Base-by-base conservation (phyloP, 495 filamentous ascomycete species). In the Trichodelitschia bisporula region DNA sequence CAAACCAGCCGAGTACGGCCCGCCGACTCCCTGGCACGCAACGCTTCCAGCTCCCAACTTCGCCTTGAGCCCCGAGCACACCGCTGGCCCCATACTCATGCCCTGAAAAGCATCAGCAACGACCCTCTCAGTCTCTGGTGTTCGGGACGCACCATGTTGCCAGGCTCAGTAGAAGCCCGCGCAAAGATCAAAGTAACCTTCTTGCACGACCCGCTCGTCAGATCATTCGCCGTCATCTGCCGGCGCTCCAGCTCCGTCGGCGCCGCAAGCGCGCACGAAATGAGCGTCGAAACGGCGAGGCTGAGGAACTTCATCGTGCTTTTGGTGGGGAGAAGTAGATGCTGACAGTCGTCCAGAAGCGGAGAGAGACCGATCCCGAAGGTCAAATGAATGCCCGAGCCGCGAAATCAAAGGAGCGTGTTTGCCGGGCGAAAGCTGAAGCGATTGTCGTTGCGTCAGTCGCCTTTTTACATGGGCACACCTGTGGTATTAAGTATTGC, bases 181-280 rank as follows among this genome's bases (percentile, higher is more conserved):
- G 54, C 54, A 29, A 44, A 57, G 26, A 57, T 49, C 19, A 57
- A 39, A 1, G 53, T 56, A 16, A 49, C 44, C 3, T 50, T 43
- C 17, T 43, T 51, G 38, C 53, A 57, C 4, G 31, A 19, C 4
- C 32, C 30, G 15, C 36, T 33, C 5, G 38, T 40, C 0, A 55
- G 38, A 17, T 51, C 50, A 31, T 57, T 54, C 8, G 27, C 8
- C 8, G 27, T 29, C 19, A 10, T 33, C 9, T 19, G 17, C 30
- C 26, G 31, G 8, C 21, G 8, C 8, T 8, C 21, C 8, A 25
- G 21, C 8, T 25, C 21, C 8, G 21, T 8, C 8, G 21, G 21
- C 12, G 21, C 21, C 21, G 21, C 21, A 25, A 12, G 8, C 8
- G 21, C 21, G 21, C 8, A 12, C 8, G 8, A 8, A 12, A 25